These are phyloP conservation scores for Bassia scoparia DNA, from an alignment of 148 eudicot species.

Conservation along the genomic window DNA sequence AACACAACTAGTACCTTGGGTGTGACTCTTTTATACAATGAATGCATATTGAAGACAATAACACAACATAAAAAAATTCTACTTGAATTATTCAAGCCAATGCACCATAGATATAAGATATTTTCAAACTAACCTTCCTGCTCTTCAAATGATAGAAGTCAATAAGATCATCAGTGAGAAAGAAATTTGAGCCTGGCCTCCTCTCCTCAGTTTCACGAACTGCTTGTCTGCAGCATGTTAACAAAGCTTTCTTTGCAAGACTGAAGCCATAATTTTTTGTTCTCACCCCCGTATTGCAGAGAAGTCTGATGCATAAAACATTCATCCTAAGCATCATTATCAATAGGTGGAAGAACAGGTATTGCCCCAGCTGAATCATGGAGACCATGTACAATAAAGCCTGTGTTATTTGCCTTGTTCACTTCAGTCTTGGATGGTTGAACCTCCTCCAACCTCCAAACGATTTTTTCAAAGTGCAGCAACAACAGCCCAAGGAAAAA, in stretches of 20 bases:
- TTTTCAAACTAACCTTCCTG: constrained; percentile 58
- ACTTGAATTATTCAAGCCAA: no score
- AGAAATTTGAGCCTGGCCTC: constrained; percentile 83
- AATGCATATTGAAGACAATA: no score
- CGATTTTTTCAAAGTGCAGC: constrained; percentile 77
- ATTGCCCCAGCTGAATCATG: constrained; percentile 84
- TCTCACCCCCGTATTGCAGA: constrained; percentile 60
- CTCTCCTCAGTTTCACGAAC: constrained; percentile 86
- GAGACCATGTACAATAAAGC: constrained; percentile 72
- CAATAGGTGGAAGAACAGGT: constrained; percentile 83
- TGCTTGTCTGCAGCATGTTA: constrained; percentile 91
- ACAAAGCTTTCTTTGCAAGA: constrained; percentile 88
- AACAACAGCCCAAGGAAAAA: constrained; percentile 87
- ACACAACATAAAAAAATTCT: no score
- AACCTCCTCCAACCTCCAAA: constrained; percentile 86
- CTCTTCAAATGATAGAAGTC: constrained; percentile 97
- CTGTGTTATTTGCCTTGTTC: constrained; percentile 56
- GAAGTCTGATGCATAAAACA: constrained; percentile 73
- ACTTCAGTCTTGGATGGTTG: constrained; percentile 81
- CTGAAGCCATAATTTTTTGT: constrained; percentile 82
- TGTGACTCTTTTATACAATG: no score
- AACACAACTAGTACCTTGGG: no score
- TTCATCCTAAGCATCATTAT: constrained; percentile 82
- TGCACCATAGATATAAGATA: not conserved
- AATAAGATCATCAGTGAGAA: constrained; percentile 88